Base-by-base conservation (phyloP, 805 yeast species). In the Monosporozyma aerobia region DNA sequence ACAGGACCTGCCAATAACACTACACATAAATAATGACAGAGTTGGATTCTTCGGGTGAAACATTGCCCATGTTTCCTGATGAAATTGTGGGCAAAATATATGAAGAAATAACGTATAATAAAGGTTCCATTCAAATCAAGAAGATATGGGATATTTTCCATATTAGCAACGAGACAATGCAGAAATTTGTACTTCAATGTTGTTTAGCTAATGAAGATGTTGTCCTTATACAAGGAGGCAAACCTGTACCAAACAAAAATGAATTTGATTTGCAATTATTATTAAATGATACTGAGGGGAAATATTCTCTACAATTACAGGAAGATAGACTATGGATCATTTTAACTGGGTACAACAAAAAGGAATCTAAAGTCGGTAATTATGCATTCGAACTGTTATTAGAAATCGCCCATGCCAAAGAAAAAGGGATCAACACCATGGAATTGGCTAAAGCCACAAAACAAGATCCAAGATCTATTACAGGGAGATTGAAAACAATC, bases 401-500 rank as follows among this genome's bases (percentile, higher is more conserved):
- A 49, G 82, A 78, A 48, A 82, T 85, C 51, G 86, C 90, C 0
- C 77, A 74, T 54, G 63, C 77, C 32, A 81, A 81, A 25, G 68
- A 72, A 0, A 59, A 65, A 0, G 94, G 94, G 9, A 78, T 85
- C 14, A 73, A 78, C 48, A 78, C 90, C 0, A 69, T 80, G 32
- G 80, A 79, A 27, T 69, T 85, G 53, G 77, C 82, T 2, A 69
- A 70, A 43, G 72, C 69, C 19, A 78, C 90, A 0, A 78, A 78
- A 8, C 94, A 85, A 65, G 94, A 85, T 59, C 78, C 83, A 16
- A 74, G 92, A 56, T 83, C 90, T 53, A 71, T 84, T 43, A 81
- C 90, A 0, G 73, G 80, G 0, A 73, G 94, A 58, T 70, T 84
- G 50, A 80, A 78, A 59, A 74, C 75, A 44, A 68, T 85, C 19